Conservation (phyloP, 192 early-diverging fungal genomes). For the Geosiphon pyriformis region DNA sequence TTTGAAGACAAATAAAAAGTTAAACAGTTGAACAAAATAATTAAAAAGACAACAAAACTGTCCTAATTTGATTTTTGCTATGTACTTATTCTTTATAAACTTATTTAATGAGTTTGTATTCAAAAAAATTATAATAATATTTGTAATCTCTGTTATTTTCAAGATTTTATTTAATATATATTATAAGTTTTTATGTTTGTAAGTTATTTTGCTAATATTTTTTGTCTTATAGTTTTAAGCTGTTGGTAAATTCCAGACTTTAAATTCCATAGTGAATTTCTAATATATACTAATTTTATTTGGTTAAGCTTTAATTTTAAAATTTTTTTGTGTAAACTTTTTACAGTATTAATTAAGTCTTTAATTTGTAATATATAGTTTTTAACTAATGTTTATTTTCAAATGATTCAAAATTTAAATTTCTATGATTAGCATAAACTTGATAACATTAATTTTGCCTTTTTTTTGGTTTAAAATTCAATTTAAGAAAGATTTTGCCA, state of each 20-base stretch:
- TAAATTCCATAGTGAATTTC: constrained; percentile 2
- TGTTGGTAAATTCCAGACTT: constrained; percentile 6
- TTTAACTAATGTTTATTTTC: constrained; percentile 18
- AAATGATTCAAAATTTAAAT: too few species aligned
- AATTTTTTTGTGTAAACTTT: constrained; percentile 11
- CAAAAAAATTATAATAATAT: constrained; percentile 8
- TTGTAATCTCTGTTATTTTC: constrained; percentile 4
- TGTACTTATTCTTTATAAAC: constrained; percentile 12
- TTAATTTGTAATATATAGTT: constrained; percentile 8
- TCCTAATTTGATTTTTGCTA: constrained; percentile 14
- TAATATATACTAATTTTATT: neutral
- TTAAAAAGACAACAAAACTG: neutral
- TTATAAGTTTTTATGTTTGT: constrained; percentile 15
- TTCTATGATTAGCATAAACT: neutral
- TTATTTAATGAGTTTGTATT: constrained; percentile 4
- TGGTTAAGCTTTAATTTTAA: constrained; percentile 13
- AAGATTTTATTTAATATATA: constrained; percentile 12
- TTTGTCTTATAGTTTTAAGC: constrained; percentile 18
- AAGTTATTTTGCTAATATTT: constrained; percentile 17
- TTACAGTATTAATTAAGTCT: constrained; percentile 18
- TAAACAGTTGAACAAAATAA: constrained; percentile 5
- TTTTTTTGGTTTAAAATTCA: neutral
- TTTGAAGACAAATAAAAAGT: constrained; percentile 1
- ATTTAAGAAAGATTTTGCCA: neutral
- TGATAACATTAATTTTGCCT: neutral